phyloP scores from a whole-genome alignment of 2,329 filamentous ascomycete genomes.

The Atkinsonella texensis region DNA sequence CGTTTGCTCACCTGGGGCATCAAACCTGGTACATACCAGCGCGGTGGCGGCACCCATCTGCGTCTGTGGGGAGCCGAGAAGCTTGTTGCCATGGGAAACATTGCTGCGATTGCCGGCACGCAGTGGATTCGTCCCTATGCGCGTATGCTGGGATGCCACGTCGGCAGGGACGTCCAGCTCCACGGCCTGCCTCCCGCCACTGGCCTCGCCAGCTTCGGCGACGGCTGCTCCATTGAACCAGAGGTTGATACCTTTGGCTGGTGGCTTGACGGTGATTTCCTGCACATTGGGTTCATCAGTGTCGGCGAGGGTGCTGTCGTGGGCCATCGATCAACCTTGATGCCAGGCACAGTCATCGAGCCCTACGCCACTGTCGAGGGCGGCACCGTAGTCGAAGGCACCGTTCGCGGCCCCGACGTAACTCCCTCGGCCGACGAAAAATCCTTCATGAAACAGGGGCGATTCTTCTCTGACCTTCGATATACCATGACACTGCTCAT shows the following conservation, averaged over 20 bases:
- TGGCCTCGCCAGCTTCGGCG: constrained; percentile 11
- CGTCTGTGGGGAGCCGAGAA: constrained; percentile 11
- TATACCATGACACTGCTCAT: constrained; percentile 8
- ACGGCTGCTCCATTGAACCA: constrained; percentile 10
- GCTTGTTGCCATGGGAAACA: constrained; percentile 5
- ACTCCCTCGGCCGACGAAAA: constrained; percentile 2
- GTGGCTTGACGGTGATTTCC: constrained; percentile 13
- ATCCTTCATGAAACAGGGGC: not conserved
- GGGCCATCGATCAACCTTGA: constrained; percentile 10
- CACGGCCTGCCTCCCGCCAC: constrained; percentile 10
- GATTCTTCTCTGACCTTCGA: constrained; percentile 4
- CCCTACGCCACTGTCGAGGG: constrained; percentile 9
- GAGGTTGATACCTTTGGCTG: constrained; percentile 12
- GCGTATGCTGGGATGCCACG: constrained; percentile 10
- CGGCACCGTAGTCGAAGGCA: constrained; percentile 8
- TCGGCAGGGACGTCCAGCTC: constrained; percentile 11
- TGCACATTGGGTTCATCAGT: constrained; percentile 10
- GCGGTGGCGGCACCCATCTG: constrained; percentile 10
- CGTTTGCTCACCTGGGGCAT: constrained; percentile 9
- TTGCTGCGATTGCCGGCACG: constrained; percentile 9
- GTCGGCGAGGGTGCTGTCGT: constrained; percentile 11
- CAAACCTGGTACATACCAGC: constrained; percentile 9
- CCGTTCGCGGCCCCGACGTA: constrained; percentile 2
- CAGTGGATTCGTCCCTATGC: constrained; percentile 10
- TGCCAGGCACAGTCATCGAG: constrained; percentile 10